A percentile compares a stretch with the other conserved stretches of the same genome.
Conservation (phyloP, 169 alveolate species). For the Cryptosporidium parvum region DNA sequence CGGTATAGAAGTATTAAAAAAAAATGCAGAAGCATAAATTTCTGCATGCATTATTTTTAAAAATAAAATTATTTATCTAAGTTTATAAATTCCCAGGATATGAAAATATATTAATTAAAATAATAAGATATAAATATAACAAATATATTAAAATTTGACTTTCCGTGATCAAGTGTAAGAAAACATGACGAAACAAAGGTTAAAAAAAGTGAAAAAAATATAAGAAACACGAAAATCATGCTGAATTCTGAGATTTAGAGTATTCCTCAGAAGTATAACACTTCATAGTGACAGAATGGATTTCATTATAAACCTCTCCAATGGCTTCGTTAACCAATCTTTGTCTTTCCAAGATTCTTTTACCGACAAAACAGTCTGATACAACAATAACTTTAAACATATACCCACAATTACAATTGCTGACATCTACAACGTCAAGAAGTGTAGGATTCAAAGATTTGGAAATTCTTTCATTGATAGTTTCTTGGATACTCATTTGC, state of each 20-base stretch:
- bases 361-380: slow-evolving; percentile 82
- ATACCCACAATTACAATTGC: slow-evolving; percentile 87
- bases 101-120: no score
- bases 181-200: neutral
- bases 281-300: slow-evolving; percentile 88
- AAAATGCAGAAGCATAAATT: neutral
- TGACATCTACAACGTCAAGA: slow-evolving; percentile 84
- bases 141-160: no score
- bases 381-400: slow-evolving; percentile 86
- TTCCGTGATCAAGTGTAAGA: neutral
- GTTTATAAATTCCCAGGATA: neutral
- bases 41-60: neutral
- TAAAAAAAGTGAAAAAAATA: neutral
- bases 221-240: neutral
- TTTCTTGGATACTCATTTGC: slow-evolving; percentile 40
- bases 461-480: slow-evolving; percentile 80
- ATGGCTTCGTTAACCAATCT: slow-evolving; percentile 85
- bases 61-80: no score
- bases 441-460: slow-evolving; percentile 83
- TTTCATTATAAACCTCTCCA: slow-evolving; percentile 82
- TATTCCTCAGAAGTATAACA: slow-evolving; percentile 87
- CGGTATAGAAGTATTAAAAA: neutral
- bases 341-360: slow-evolving; percentile 85
- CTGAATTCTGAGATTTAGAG: neutral
- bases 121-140: no score